These are phyloP conservation scores for Exserohilum turcica DNA, from an alignment of 2,329 filamentous ascomycete genomes.

Conservation along the genomic window DNA sequence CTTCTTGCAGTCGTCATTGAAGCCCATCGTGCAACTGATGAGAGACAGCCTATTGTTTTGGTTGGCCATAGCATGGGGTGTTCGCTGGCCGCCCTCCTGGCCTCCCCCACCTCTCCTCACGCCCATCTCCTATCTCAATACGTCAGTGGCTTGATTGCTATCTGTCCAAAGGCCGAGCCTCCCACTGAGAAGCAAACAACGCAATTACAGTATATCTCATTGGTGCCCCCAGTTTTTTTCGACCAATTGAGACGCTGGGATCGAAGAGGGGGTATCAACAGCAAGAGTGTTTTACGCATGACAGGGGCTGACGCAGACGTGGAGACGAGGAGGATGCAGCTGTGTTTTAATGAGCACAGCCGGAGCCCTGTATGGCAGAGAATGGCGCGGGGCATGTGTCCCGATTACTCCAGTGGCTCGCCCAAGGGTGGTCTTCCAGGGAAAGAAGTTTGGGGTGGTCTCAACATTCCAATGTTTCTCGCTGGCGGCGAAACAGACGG, in stretches of 20 bases:
- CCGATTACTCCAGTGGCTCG: constrained; percentile 60
- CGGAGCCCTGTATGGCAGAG: constrained; percentile 80
- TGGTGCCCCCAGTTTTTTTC: constrained; percentile 74
- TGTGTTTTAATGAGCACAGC: constrained; percentile 81
- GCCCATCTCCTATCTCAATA: constrained; percentile 62
- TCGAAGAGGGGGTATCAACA: constrained; percentile 75
- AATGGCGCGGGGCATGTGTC: constrained; percentile 75
- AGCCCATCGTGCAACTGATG: constrained; percentile 68
- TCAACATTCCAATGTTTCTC: constrained; percentile 76
- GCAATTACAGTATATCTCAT: constrained; percentile 63
- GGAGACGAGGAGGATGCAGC: constrained; percentile 69
- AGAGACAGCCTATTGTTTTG: constrained; percentile 73
- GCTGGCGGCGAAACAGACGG: constrained; percentile 78
- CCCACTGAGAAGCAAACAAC: constrained; percentile 60
- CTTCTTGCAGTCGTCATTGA: constrained; percentile 77
- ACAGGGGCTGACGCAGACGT: constrained; percentile 69
- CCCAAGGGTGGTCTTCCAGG: constrained; percentile 70
- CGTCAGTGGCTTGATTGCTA: constrained; percentile 76
- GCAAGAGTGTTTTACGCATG: constrained; percentile 78
- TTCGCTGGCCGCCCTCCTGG: constrained; percentile 73
- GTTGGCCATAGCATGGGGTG: constrained; percentile 92
- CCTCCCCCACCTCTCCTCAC: constrained; percentile 63
- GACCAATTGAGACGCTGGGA: constrained; percentile 79
- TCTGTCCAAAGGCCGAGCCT: constrained; percentile 77
- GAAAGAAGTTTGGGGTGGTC: constrained; percentile 70